These are phyloP conservation scores for Gorgonomyces haynaldii DNA, from an alignment of 192 early-diverging fungal species.

Conservation along the genomic window DNA sequence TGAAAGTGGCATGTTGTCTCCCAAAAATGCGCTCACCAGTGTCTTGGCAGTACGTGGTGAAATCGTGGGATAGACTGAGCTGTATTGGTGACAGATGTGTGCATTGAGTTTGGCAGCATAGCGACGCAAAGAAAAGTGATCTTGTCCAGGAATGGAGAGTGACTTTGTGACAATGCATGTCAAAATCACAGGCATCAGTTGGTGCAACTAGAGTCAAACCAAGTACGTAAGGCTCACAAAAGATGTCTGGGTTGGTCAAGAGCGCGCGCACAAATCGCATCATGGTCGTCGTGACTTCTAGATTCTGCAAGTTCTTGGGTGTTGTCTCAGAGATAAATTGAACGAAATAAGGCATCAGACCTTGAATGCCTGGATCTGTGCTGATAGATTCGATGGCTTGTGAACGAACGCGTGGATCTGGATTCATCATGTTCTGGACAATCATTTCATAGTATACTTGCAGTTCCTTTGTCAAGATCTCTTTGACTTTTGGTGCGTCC, in stretches of 20 bases:
- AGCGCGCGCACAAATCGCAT: slow-evolving; percentile 70
- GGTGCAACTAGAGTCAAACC: slow-evolving; percentile 61
- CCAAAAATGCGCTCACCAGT: slow-evolving; percentile 78
- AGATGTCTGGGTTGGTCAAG: slow-evolving; percentile 75
- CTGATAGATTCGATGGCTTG: slow-evolving; percentile 68
- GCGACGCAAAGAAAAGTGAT: slow-evolving; percentile 77
- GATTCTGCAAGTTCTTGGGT: slow-evolving; percentile 64
- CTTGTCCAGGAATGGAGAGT: slow-evolving; percentile 56
- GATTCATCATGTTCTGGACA: slow-evolving; percentile 62
- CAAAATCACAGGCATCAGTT: slow-evolving; percentile 85
- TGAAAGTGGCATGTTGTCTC: slow-evolving; percentile 65
- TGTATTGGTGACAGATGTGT: slow-evolving; percentile 63
- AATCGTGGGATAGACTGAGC: slow-evolving; percentile 70
- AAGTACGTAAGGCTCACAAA: slow-evolving; percentile 87
- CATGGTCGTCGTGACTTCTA: slow-evolving; percentile 58
- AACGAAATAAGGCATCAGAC: slow-evolving; percentile 90
- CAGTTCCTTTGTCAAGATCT: slow-evolving; percentile 82
- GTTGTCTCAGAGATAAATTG: slow-evolving; percentile 84
- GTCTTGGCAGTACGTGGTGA: slow-evolving; percentile 84
- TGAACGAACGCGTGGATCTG: slow-evolving; percentile 53
- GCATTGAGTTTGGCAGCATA: slow-evolving; percentile 64
- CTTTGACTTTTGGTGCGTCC: slow-evolving; percentile 68
- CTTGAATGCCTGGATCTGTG: slow-evolving; percentile 87
- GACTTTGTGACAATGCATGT: slow-evolving; percentile 84
- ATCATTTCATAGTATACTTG: slow-evolving; percentile 91